Conservation (phyloP, 148 eudicot genomes). For the Rhododendron griersonianum region DNA sequence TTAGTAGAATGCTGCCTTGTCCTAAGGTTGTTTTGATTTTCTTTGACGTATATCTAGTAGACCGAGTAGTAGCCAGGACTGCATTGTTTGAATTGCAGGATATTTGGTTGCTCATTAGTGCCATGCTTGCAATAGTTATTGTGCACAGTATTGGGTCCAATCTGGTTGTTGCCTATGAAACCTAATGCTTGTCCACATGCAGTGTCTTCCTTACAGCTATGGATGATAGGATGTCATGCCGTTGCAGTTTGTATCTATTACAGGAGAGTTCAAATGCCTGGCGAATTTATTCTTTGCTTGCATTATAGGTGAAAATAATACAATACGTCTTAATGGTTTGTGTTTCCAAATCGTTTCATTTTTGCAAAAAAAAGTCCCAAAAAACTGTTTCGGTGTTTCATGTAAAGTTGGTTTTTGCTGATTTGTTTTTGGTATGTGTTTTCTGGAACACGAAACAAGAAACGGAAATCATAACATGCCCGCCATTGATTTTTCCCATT, state of each 20-base stretch:
- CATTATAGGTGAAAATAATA: neutral
- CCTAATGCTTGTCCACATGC: neutral
- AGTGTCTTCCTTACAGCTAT: neutral
- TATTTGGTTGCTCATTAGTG: neutral
- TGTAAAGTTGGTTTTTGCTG: neutral
- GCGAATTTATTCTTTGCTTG: neutral
- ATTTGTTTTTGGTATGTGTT: neutral
- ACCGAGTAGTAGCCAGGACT: neutral
- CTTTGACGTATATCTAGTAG: neutral
- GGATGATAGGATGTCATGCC: neutral
- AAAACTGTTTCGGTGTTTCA: neutral
- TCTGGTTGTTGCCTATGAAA: neutral
- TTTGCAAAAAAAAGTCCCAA: neutral
- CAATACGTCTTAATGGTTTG: neutral
- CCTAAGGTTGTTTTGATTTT: neutral
- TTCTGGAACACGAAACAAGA: neutral
- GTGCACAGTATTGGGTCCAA: neutral
- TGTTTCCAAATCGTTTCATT: neutral
- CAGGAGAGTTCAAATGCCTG: neutral
- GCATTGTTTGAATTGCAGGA: conserved; percentile 5
- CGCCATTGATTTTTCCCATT: neutral
- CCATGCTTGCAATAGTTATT: neutral
- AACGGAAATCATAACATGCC: neutral
- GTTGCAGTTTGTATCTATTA: neutral
- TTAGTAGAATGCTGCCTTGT: neutral